Conservation (phyloP, 1,139 yeast genomes). For the Geotrichum histeridarum region DNA sequence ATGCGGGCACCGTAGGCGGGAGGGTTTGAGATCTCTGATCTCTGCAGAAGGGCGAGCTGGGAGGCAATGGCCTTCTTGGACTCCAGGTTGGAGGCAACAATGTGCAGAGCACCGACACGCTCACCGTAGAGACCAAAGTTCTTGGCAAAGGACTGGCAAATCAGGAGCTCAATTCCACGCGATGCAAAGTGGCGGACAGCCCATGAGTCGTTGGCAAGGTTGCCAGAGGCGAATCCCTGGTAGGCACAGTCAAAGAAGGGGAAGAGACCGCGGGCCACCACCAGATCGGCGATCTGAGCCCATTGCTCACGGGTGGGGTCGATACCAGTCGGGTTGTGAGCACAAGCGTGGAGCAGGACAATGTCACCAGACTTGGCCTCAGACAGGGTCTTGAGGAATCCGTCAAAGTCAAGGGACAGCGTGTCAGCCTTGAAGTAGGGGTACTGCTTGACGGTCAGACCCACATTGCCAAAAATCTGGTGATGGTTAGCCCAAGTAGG, state of each 20-base stretch:
- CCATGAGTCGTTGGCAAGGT: constrained; percentile 48
- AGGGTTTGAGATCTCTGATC: constrained; percentile 89
- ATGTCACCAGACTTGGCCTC: constrained; percentile 38
- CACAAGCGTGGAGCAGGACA: constrained; percentile 84
- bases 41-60: constrained; percentile 71
- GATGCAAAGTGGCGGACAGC: constrained; percentile 43
- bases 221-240: constrained; percentile 88
- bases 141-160: constrained; percentile 92
- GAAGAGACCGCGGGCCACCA: constrained; percentile 52
- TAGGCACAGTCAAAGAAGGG: constrained; percentile 89
- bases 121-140: constrained; percentile 97
- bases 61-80: constrained; percentile 52
- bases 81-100: constrained; percentile 38
- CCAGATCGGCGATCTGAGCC: constrained; percentile 60
- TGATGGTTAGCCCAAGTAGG: constrained; percentile 98
- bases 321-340: constrained; percentile 97
- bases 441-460: constrained; percentile 59
- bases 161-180: constrained; percentile 49
- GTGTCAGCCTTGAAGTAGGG: constrained; percentile 74
- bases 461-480: constrained; percentile 68
- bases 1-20: constrained; percentile 92
- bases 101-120: constrained; percentile 82
- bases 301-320: constrained; percentile 81
- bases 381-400: constrained; percentile 34
- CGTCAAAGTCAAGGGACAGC: constrained; percentile 56